Evolutionary conservation across 2,329 filamentous ascomycete genomes (phyloP).

Genomic region (Piedraia hortae): DNA sequence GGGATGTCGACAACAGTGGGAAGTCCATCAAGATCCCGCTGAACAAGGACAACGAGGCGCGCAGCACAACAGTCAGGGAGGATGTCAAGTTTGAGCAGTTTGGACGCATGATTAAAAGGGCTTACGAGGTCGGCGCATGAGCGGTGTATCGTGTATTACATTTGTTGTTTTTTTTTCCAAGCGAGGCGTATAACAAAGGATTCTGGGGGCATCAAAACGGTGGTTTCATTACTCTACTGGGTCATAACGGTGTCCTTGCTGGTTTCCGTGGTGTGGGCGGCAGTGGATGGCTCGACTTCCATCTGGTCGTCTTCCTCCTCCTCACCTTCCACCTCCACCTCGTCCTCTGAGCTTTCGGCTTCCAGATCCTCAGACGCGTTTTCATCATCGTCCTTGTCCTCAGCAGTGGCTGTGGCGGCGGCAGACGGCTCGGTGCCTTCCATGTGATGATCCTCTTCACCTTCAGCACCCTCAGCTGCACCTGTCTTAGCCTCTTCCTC

Average conservation of each 20-base stretch:
- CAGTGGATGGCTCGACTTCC: conserved; percentile 2
- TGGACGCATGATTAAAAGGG: conserved; percentile 48
- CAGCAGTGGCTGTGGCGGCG: conserved; percentile 19
- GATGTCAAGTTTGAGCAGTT: conserved; percentile 82
- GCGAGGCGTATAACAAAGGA: neutral
- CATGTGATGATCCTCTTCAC: conserved; percentile 38
- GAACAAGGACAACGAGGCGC: conserved; percentile 94
- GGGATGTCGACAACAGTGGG: conserved; percentile 37
- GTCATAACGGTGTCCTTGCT: conserved; percentile 4
- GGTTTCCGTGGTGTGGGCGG: conserved; percentile 10
- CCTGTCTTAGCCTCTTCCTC: conserved; percentile 23
- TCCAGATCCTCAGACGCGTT: conserved; percentile 28
- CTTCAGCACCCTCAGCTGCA: conserved; percentile 14
- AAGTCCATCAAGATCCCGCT: conserved; percentile 44
- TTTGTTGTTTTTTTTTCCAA: neutral
- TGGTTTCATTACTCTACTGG: conserved; percentile 3
- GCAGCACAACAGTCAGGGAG: conserved; percentile 84
- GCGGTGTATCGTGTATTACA: neutral
- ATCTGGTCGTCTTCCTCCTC: conserved; percentile 9
- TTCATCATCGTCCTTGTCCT: conserved; percentile 39
- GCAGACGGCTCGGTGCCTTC: conserved; percentile 43
- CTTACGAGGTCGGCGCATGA: conserved; percentile 52
- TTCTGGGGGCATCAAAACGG: conserved; percentile 8
- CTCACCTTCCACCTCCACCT: conserved; percentile 15
- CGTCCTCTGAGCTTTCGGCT: conserved; percentile 17